phyloP scores from a whole-genome alignment of 371 early-diverging fungal species.

The Mucor velutinosus region DNA sequence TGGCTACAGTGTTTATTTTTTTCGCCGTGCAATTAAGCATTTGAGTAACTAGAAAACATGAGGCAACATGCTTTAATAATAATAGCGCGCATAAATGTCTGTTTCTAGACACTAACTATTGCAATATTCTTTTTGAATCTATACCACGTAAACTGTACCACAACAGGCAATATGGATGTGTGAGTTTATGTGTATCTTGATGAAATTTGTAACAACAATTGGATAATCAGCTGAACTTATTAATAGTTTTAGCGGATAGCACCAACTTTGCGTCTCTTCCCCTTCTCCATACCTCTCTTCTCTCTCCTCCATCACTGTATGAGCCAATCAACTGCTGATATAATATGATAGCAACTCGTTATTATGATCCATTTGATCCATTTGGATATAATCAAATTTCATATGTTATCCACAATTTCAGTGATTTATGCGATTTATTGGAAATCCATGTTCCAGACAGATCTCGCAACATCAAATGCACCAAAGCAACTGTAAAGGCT shows the following conservation, averaged over 20 bases:
- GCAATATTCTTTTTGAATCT: neutral
- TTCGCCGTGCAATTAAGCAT: neutral
- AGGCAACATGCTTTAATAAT: neutral
- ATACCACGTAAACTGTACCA: neutral
- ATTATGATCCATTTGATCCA: neutral
- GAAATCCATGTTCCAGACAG: neutral
- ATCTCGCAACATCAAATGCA: neutral
- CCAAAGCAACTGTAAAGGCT: constrained; percentile 4
- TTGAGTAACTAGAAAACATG: neutral
- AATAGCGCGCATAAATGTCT: neutral
- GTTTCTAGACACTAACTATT: neutral
- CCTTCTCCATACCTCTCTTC: neutral
- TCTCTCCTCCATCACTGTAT: neutral
- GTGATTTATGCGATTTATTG: constrained; percentile 11
- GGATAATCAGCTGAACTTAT: neutral
- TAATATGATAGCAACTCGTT: neutral
- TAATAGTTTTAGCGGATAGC: neutral
- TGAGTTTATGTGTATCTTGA: neutral
- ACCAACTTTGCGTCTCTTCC: neutral
- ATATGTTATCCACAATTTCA: constrained; percentile 5
- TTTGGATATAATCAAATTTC: neutral
- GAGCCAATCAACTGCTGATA: neutral
- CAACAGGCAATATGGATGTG: neutral
- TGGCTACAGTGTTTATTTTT: too few relatives aligned
- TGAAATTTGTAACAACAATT: neutral